Evolutionary conservation across 2,329 filamentous ascomycete species (phyloP).

Genomic region (Aspergillus calidoustus): DNA sequence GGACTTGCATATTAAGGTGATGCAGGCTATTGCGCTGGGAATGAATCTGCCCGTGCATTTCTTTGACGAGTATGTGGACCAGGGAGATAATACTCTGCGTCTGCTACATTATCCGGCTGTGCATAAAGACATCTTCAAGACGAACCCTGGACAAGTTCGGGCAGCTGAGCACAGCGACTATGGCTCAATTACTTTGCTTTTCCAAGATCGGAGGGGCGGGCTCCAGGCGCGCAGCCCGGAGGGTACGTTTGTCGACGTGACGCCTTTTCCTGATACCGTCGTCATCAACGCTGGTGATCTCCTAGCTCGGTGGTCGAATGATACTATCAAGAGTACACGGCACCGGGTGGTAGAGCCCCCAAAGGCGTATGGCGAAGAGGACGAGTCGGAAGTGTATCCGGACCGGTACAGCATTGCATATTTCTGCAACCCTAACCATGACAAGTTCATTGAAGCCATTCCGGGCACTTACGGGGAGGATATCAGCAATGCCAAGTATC

Average conservation of each 20-base stretch:
- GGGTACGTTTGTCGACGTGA: constrained; percentile 80
- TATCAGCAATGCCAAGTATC: constrained; percentile 70
- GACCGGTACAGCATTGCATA: constrained; percentile 88
- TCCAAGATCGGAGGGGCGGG: constrained; percentile 62
- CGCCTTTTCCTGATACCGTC: constrained; percentile 77
- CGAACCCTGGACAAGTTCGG: constrained; percentile 71
- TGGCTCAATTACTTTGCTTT: constrained; percentile 56
- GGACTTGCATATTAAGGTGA: constrained; percentile 73
- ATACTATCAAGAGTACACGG: constrained; percentile 85
- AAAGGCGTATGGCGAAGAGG: constrained; percentile 48
- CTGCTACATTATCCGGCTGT: constrained; percentile 79
- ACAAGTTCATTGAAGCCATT: constrained; percentile 75
- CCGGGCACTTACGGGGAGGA: constrained; percentile 72
- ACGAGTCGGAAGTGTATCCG: constrained; percentile 62
- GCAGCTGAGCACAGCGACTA: constrained; percentile 79
- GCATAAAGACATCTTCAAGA: constrained; percentile 65
- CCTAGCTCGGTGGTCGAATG: constrained; percentile 86
- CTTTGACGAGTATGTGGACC: constrained; percentile 77
- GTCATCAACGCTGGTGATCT: constrained; percentile 91
- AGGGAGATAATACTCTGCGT: constrained; percentile 71
- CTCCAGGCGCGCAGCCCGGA: constrained; percentile 70
- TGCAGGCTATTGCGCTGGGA: constrained; percentile 83
- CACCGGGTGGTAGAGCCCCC: constrained; percentile 90
- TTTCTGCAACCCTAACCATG: constrained; percentile 86
- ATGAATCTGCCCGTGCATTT: constrained; percentile 72